A percentile compares a stretch with the other conserved stretches of the same genome.
Evolutionary conservation across 163 green algal genomes (phyloP).

Genomic region (Chloromonas sp.): DNA sequence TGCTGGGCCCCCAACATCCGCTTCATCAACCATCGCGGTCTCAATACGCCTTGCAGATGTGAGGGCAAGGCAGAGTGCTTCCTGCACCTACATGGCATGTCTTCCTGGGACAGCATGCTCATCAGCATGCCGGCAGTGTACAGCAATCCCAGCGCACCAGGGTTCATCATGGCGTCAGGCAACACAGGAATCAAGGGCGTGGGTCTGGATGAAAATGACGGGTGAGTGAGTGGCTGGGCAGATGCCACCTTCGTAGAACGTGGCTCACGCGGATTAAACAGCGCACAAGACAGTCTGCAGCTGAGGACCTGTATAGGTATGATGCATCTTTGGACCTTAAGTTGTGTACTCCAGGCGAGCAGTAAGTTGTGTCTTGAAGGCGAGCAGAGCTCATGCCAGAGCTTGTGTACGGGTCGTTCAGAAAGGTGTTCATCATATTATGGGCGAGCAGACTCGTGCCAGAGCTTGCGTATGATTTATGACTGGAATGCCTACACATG

Average conservation of each 20-base stretch:
- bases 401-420: too few species aligned
- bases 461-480: too few species aligned
- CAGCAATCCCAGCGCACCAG: conserved; percentile 66
- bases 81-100: conserved; percentile 67
- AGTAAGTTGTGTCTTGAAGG: too few species aligned
- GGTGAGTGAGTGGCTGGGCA: conserved; percentile 19
- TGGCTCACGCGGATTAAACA: neutral
- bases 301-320: conserved; percentile 7
- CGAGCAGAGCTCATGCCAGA: too few species aligned
- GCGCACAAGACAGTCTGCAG: neutral
- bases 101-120: conserved; percentile 52
- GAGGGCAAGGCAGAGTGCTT: conserved; percentile 26
- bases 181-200: conserved; percentile 66
- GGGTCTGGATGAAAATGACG: conserved; percentile 47
- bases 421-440: too few species aligned
- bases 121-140: conserved; percentile 72
- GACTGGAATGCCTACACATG: too few species aligned
- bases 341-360: too few species aligned
- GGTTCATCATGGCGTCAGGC: conserved; percentile 73
- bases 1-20: too few species aligned
- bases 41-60: conserved; percentile 12
- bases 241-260: neutral
- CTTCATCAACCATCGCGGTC: too few species aligned
- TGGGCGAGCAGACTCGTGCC: too few species aligned
- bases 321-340: too few species aligned